A percentile compares a stretch with the other conserved stretches of the same genome.
Conservation (phyloP, 2,329 filamentous ascomycete species). For the Phyllosticta ampelicida region DNA sequence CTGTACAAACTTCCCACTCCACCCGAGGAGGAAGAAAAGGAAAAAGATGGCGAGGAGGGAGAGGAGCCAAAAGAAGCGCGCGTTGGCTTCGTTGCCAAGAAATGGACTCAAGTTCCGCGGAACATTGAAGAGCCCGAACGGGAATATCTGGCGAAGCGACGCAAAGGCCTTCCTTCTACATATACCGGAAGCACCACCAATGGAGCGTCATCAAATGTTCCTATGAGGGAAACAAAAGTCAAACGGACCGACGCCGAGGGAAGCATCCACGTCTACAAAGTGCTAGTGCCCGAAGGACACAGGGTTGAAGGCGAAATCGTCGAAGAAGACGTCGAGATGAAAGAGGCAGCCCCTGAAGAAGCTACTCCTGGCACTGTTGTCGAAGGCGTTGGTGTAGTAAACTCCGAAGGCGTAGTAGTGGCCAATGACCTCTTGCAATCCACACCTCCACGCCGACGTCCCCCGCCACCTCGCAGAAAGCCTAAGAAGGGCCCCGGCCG, state of each 20-base stretch:
- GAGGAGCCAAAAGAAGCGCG: constrained; percentile 33
- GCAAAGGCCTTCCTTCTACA: constrained; percentile 45
- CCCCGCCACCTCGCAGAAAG: constrained; percentile 71
- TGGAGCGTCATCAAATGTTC: constrained; percentile 8
- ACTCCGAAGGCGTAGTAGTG: constrained; percentile 50
- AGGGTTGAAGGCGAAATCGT: constrained; percentile 72
- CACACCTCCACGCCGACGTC: constrained; percentile 49
- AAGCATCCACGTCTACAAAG: constrained; percentile 73
- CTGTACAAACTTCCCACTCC: constrained; percentile 63
- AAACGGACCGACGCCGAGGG: constrained; percentile 64
- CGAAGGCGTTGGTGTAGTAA: constrained; percentile 49
- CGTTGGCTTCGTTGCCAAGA: constrained; percentile 45
- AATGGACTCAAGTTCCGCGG: constrained; percentile 47
- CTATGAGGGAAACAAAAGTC: constrained; percentile 69
- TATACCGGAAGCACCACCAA: constrained; percentile 13
- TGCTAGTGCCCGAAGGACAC: constrained; percentile 71
- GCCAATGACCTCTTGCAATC: constrained; percentile 35
- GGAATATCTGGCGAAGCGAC: constrained; percentile 51
- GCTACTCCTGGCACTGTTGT: constrained; percentile 46
- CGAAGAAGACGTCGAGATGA: constrained; percentile 38
- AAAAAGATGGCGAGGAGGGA: constrained; percentile 32
- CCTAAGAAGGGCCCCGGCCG: constrained; percentile 63
- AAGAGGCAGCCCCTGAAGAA: constrained; percentile 30
- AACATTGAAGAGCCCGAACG: constrained; percentile 48
- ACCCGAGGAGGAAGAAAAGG: constrained; percentile 50